phyloP scores from a whole-genome alignment of 1,284 basidiomycete genomes.

The Ganoderma resinaceum region DNA sequence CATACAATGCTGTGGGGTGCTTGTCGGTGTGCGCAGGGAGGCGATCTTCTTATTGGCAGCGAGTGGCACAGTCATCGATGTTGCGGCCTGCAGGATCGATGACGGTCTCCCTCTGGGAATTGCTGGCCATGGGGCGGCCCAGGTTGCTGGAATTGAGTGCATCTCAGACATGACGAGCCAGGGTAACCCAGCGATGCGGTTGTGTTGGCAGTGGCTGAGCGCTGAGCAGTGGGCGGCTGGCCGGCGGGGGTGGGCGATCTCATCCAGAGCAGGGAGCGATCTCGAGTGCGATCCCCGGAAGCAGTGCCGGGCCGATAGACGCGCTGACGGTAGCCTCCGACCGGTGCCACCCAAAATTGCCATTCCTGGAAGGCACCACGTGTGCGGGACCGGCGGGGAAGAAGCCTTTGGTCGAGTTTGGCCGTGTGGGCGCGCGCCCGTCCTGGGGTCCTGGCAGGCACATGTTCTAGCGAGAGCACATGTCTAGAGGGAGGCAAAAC shows the following conservation, averaged over 20 bases:
- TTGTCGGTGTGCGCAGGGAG: not conserved
- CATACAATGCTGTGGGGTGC: not conserved
- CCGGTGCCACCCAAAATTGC: constrained; percentile 3
- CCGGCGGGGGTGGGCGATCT: constrained; percentile 5
- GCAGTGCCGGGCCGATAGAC: not conserved
- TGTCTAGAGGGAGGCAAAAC: constrained; percentile 7
- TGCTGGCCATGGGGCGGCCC: not conserved
- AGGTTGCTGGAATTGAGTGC: not conserved
- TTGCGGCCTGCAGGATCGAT: constrained; percentile 1
- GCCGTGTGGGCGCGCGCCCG: constrained; percentile 11
- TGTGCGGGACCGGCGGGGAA: constrained; percentile 7
- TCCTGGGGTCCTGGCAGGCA: constrained; percentile 1
- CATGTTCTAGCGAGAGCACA: not conserved
- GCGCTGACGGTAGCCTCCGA: constrained; percentile 4
- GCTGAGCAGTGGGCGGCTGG: constrained; percentile 9
- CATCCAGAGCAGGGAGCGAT: not conserved
- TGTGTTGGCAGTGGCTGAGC: not conserved
- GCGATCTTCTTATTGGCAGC: not conserved
- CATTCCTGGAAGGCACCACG: constrained; percentile 1
- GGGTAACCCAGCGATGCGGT: constrained; percentile 1
- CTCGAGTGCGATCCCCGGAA: not conserved
- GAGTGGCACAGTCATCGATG: constrained; percentile 1
- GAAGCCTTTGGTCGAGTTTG: constrained; percentile 16
- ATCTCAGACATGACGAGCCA: not conserved
- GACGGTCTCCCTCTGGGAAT: not conserved